Percentiles rank a stretch among this genome's conserved stretches.
Evolutionary conservation across 306 rosid genomes (phyloP).

Genomic region (Fragaria vesca): DNA sequence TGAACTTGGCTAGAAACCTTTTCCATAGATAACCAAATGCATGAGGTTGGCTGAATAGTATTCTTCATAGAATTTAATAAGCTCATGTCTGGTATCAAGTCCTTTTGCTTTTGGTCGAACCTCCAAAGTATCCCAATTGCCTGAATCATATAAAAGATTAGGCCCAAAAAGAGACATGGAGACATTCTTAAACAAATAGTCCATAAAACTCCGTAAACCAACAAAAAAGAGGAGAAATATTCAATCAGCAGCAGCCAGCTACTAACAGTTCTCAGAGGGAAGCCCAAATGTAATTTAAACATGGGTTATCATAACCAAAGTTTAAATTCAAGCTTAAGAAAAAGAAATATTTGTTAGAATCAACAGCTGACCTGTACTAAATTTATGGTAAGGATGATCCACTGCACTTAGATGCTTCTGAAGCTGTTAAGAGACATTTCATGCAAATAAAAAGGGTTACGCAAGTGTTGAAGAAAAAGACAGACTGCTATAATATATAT

Average conservation of each 20-base stretch:
- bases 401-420: conserved; percentile 76
- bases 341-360: neutral
- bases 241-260: neutral
- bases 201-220: neutral
- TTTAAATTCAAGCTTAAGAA: neutral
- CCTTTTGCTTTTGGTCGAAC: conserved; percentile 86
- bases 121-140: conserved; percentile 96
- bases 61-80: conserved; percentile 70
- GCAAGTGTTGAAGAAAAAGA: conserved; percentile 20
- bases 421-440: conserved; percentile 63
- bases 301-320: neutral
- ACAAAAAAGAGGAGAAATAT: neutral
- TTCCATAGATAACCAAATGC: conserved; percentile 78
- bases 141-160: conserved; percentile 35
- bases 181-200: conserved; percentile 3
- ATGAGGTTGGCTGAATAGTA: conserved; percentile 88
- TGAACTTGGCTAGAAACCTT: conserved; percentile 49
- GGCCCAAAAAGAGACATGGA: conserved; percentile 14
- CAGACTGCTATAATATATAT: neutral
- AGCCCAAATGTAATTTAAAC: neutral
- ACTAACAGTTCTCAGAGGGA: neutral
- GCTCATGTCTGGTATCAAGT: conserved; percentile 78
- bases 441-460: conserved; percentile 21
- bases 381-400: conserved; percentile 87
- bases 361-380: conserved; percentile 76